phyloP scores from a whole-genome alignment of 2,329 filamentous ascomycete species.

The Penicillium sp. region DNA sequence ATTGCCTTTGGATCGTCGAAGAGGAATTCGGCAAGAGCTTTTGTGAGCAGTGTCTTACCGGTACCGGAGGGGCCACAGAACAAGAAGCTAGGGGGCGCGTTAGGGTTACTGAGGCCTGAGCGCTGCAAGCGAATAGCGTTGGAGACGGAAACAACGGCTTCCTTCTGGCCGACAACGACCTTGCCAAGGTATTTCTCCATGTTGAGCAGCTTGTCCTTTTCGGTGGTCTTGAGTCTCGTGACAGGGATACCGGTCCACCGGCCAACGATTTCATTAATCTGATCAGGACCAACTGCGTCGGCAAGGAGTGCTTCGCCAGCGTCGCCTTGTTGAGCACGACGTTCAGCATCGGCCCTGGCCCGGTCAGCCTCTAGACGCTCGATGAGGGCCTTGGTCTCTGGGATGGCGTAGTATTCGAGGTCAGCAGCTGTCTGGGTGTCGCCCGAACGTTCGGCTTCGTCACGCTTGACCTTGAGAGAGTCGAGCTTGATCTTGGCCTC shows the following conservation, averaged over 20 bases:
- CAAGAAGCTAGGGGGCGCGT: slow-evolving; percentile 93
- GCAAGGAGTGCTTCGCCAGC: slow-evolving; percentile 68
- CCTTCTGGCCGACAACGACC: slow-evolving; percentile 84
- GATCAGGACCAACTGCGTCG: slow-evolving; percentile 87
- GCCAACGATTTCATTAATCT: slow-evolving; percentile 97
- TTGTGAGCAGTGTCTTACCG: slow-evolving; percentile 93
- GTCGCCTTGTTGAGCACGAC: slow-evolving; percentile 47
- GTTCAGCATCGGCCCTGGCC: slow-evolving; percentile 63
- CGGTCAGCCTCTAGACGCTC: slow-evolving; percentile 72
- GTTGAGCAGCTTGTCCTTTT: slow-evolving; percentile 95
- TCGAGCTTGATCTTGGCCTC: slow-evolving; percentile 93
- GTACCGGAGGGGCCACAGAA: slow-evolving; percentile 98
- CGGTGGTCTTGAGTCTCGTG: slow-evolving; percentile 81
- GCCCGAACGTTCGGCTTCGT: slow-evolving; percentile 79
- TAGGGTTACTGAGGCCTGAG: slow-evolving; percentile 88
- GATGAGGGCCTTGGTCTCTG: slow-evolving; percentile 76
- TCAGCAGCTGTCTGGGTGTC: slow-evolving; percentile 84
- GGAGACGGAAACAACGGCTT: slow-evolving; percentile 84
- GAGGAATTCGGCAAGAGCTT: slow-evolving; percentile 91
- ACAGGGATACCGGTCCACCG: slow-evolving; percentile 98
- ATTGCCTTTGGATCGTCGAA: slow-evolving; percentile 96
- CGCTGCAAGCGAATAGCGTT: slow-evolving; percentile 93
- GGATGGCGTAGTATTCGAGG: slow-evolving; percentile 93
- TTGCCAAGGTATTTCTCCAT: slow-evolving; percentile 84
- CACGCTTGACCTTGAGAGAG: slow-evolving; percentile 77